Percentiles rank a stretch among this genome's conserved stretches.
Conservation (phyloP, 257 asterid species). For the Solanum chiquidenum region DNA sequence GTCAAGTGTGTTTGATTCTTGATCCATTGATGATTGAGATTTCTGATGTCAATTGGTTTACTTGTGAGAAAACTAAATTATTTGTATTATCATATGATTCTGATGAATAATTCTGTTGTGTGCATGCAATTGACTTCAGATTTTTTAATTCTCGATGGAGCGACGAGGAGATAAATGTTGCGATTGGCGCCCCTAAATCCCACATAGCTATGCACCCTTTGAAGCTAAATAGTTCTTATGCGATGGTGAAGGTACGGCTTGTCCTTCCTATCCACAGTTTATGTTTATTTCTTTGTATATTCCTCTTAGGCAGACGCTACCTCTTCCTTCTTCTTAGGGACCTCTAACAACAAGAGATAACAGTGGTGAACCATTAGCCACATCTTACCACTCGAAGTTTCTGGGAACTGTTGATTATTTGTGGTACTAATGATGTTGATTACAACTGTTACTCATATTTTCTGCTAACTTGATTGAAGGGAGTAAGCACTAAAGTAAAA, state of each 20-base stretch:
- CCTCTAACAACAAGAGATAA: slow-evolving; percentile 14
- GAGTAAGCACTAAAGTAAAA: neutral
- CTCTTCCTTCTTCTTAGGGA: slow-evolving; percentile 8
- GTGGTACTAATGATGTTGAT: slow-evolving; percentile 8
- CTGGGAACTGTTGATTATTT: slow-evolving; percentile 35
- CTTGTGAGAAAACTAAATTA: neutral
- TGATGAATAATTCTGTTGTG: neutral
- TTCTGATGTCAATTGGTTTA: neutral
- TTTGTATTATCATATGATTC: neutral
- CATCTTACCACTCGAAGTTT: slow-evolving; percentile 36
- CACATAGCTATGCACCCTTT: slow-evolving; percentile 16
- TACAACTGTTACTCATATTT: neutral
- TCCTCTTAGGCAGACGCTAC: neutral
- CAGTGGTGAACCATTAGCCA: slow-evolving; percentile 27
- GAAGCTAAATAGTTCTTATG: slow-evolving; percentile 27
- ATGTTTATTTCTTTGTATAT: neutral
- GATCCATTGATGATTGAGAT: neutral
- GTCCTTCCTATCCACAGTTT: neutral
- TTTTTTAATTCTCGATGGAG: slow-evolving; percentile 24
- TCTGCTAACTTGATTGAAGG: neutral
- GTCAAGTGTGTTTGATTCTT: neutral
- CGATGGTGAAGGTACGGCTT: slow-evolving; percentile 17
- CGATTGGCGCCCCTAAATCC: slow-evolving; percentile 10
- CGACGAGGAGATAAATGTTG: slow-evolving; percentile 22
- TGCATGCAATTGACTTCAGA: slow-evolving; percentile 10